These are phyloP conservation scores for Paspalum notatum DNA, from an alignment of 176 grass and related monocot genomes.

Conservation along the genomic window DNA sequence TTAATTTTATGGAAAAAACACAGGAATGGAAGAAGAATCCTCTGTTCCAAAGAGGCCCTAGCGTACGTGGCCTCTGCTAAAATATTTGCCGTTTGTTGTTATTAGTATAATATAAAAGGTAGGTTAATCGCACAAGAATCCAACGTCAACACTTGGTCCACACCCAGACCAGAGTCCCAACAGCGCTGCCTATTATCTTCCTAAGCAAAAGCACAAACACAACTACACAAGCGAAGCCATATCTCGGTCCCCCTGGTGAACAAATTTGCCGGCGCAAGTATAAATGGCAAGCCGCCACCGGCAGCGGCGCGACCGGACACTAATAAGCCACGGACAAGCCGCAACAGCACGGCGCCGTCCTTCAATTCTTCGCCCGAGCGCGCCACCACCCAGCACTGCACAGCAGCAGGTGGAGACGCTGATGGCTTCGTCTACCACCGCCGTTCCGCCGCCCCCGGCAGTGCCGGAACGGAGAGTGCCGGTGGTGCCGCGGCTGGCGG, in stretches of 20 bases:
- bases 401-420: neutral
- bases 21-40: too few species aligned
- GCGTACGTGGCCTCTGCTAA: neutral
- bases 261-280: conserved; percentile 48
- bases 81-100: neutral
- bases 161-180: neutral
- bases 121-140: conserved; percentile 12
- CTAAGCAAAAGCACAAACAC: too few species aligned
- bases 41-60: too few species aligned
- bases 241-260: neutral
- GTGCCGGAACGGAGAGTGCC: conserved; percentile 41
- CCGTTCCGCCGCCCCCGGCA: conserved; percentile 1
- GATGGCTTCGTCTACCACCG: conserved; percentile 37
- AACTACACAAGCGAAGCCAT: too few species aligned
- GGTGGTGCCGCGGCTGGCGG: conserved; percentile 34
- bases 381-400: too few species aligned
- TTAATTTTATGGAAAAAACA: too few species aligned
- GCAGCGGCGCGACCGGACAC: conserved; percentile 35
- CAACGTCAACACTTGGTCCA: conserved; percentile 38
- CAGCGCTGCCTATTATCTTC: too few species aligned
- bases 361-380: neutral
- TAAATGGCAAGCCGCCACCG: conserved; percentile 44
- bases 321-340: conserved; percentile 50
- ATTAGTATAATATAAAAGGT: neutral
- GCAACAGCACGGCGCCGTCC: conserved; percentile 17